These are phyloP conservation scores for Pistacia atlantica DNA, from an alignment of 345 rosid genomes.

Conservation along the genomic window DNA sequence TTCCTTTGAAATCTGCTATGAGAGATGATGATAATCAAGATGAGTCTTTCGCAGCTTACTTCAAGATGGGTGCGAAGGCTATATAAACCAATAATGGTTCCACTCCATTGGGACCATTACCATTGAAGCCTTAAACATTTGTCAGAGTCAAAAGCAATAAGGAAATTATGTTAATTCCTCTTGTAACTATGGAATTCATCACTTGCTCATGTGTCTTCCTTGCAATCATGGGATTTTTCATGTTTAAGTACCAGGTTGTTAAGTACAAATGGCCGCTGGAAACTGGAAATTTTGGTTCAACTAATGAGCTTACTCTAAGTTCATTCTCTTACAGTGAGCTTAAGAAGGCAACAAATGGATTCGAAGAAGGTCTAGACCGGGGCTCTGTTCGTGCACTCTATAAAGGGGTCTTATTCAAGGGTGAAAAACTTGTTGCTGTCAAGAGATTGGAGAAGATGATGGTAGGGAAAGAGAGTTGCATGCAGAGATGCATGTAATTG, in stretches of 20 bases:
- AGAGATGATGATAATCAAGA: background rate
- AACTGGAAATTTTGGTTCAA: constrained; percentile 2
- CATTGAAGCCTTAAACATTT: background rate
- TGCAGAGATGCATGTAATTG: constrained; percentile 11
- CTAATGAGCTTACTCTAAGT: background rate
- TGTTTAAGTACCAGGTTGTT: constrained; percentile 1
- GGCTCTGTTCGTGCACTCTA: constrained; percentile 1
- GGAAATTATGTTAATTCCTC: background rate
- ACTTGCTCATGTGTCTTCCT: background rate
- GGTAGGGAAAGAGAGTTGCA: background rate
- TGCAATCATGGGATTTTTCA: background rate
- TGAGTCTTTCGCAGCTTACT: background rate
- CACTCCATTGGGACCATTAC: background rate
- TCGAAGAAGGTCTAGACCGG: background rate
- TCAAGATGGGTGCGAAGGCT: background rate
- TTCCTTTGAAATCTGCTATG: background rate
- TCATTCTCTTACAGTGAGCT: constrained; percentile 13
- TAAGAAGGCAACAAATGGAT: constrained; percentile 12
- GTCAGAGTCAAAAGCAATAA: background rate
- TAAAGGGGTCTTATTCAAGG: background rate
- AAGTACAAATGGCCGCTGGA: background rate
- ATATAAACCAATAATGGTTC: background rate
- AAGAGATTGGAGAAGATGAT: constrained; percentile 16
- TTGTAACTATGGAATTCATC: background rate
- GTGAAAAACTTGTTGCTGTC: constrained; percentile 15